These are phyloP conservation scores for Psilocybe cubensis DNA, from an alignment of 768 basidiomycete species.

Conservation along the genomic window DNA sequence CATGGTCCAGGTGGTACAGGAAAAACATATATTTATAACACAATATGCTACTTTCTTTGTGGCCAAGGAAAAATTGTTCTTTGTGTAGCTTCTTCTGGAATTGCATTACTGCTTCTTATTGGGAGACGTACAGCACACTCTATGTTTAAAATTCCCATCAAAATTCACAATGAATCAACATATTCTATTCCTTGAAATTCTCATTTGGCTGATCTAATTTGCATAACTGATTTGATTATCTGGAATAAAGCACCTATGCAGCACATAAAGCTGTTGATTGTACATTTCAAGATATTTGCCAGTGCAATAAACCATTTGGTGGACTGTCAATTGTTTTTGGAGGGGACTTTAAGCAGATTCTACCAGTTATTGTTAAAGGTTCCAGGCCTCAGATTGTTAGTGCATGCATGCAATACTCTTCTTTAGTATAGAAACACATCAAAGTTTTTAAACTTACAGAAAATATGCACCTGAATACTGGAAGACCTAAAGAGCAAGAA, in stretches of 20 bases:
- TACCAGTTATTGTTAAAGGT: slow-evolving; percentile 46
- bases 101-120: slow-evolving; percentile 48
- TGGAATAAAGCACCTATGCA: slow-evolving; percentile 51
- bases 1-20: slow-evolving; percentile 48
- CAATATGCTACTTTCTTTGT: slow-evolving; percentile 33
- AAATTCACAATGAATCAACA: slow-evolving; percentile 24
- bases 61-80: slow-evolving; percentile 38
- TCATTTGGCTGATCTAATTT: slow-evolving; percentile 33
- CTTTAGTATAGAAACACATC: slow-evolving; percentile 40
- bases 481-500: slow-evolving; percentile 16
- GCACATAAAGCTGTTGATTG: slow-evolving; percentile 45
- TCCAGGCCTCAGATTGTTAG: slow-evolving; percentile 39
- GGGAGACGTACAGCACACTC: slow-evolving; percentile 52
- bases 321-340: slow-evolving; percentile 50
- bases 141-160: slow-evolving; percentile 50
- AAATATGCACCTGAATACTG: slow-evolving; percentile 45
- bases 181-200: slow-evolving; percentile 36
- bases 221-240: slow-evolving; percentile 36
- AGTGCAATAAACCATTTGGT: slow-evolving; percentile 37
- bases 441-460: slow-evolving; percentile 32
- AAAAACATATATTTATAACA: slow-evolving; percentile 48
- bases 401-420: slow-evolving; percentile 36
- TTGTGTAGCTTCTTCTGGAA: slow-evolving; percentile 54
- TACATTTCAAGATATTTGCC: slow-evolving; percentile 35
- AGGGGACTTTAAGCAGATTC: slow-evolving; percentile 52